Conservation (phyloP, 2,329 filamentous ascomycete genomes). For the Colletotrichum liriopes region DNA sequence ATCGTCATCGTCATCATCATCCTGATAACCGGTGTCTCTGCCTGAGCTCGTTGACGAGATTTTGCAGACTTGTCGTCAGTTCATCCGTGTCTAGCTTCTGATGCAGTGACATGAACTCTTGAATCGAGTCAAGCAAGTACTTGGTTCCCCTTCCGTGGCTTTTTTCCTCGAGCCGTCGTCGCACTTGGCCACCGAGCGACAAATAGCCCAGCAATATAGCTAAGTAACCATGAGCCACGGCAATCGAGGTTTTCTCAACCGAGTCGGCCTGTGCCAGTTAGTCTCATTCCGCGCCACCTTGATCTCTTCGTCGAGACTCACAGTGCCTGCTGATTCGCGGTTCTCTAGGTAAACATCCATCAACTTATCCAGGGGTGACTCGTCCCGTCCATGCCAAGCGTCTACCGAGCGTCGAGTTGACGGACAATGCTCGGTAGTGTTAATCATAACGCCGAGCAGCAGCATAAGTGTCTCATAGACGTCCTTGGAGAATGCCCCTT, state of each 20-base stretch:
- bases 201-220: constrained; percentile 88
- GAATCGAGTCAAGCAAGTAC: constrained; percentile 66
- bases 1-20: constrained; percentile 6
- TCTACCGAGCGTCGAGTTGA: constrained; percentile 65
- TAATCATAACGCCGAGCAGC: constrained; percentile 87
- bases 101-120: constrained; percentile 69
- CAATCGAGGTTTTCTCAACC: constrained; percentile 81
- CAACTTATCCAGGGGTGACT: constrained; percentile 70
- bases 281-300: constrained; percentile 11
- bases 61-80: constrained; percentile 52
- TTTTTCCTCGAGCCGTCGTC: constrained; percentile 59
- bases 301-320: constrained; percentile 58
- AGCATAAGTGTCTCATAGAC: constrained; percentile 82
- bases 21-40: constrained; percentile 13
- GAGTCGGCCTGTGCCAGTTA: constrained; percentile 72
- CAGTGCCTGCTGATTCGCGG: constrained; percentile 76
- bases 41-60: constrained; percentile 55
- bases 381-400: constrained; percentile 52
- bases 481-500: constrained; percentile 64
- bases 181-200: constrained; percentile 69
- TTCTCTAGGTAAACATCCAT: constrained; percentile 78
- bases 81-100: constrained; percentile 63
- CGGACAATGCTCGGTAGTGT: constrained; percentile 85
- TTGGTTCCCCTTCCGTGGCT: constrained; percentile 61
- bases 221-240: constrained; percentile 89